Conservation (phyloP, 352 stramenopile species). For the Discostella stelligera region DNA sequence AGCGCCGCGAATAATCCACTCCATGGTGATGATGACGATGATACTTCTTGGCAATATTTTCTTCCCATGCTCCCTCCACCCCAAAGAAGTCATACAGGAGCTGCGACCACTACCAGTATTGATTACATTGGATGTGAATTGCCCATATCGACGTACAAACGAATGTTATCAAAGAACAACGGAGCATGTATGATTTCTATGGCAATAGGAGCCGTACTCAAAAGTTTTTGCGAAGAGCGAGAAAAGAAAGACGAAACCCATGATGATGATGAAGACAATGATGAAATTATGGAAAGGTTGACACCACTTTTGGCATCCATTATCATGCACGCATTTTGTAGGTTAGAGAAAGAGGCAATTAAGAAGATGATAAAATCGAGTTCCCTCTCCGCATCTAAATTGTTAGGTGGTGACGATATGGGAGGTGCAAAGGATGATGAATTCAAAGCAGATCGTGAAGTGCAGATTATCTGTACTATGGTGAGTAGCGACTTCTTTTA, state of each 20-base stretch:
- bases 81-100: neutral
- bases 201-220: slow-evolving; percentile 24
- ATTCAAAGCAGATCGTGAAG: slow-evolving; percentile 41
- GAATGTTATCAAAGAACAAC: slow-evolving; percentile 16
- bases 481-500: slow-evolving; percentile 22
- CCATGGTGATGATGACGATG: slow-evolving; percentile 23
- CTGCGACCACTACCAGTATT: slow-evolving; percentile 13
- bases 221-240: slow-evolving; percentile 14
- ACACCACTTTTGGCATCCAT: slow-evolving; percentile 39
- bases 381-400: neutral
- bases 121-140: slow-evolving; percentile 52
- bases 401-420: neutral
- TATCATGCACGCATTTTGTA: slow-evolving; percentile 32
- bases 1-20: neutral
- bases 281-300: slow-evolving; percentile 17
- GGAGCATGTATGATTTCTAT: neutral
- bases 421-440: slow-evolving; percentile 6
- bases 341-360: slow-evolving; percentile 31
- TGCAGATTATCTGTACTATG: slow-evolving; percentile 37
- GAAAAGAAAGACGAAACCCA: slow-evolving; percentile 18
- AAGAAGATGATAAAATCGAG: slow-evolving; percentile 5
- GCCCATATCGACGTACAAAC: slow-evolving; percentile 42
- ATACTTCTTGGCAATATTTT: slow-evolving; percentile 45
- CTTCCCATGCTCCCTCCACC: slow-evolving; percentile 39
- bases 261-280: slow-evolving; percentile 17